Base-by-base conservation (phyloP, 2,329 filamentous ascomycete genomes). In the Zelopaecilomyces penicillatus region DNA sequence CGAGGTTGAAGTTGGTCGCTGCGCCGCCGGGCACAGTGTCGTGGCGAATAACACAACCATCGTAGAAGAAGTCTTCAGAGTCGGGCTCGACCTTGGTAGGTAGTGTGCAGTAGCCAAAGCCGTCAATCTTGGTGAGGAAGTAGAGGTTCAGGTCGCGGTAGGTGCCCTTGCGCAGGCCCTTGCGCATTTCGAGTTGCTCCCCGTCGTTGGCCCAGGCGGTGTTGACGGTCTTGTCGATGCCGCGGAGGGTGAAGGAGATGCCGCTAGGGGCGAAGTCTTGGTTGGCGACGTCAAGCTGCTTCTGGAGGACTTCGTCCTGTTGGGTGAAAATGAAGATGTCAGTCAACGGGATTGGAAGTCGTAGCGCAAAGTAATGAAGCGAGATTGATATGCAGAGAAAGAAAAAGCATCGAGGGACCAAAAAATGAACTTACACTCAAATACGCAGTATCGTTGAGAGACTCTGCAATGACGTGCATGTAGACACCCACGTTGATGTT, bases 201-300 rank as follows among this genome's bases (percentile, higher is more conserved):
- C 46, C 45, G 50, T 66, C 38, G 37, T 63, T 67, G 27, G 68
- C 65, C 71, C 71, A 76, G 46, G 54, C 57, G 26, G 54, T 39
- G 60, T 75, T 71, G 54, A 72, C 53, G 33, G 69, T 70, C 50
- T 59, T 65, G 45, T 66, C 64, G 34, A 60, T 68, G 48, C 61
- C 57, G 40, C 64, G 61, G 39, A 71, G 61, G 34, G 59, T 61
- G 58, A 75, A 76, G 10, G 53, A 54, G 57, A 74, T 65, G 49
- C 65, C 62, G 42, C 69, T 59, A 0, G 61, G 57, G 30, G 58
- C 58, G 47, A 67, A 75, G 39, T 66, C 65, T 3, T 48, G 37
- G 56, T 74, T 74, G 53, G 75, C 54, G 32, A 67, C 64, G 3
- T 57, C 47, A 33, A 74, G 51, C 57, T 75, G 70, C 43, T 60